Evolutionary conservation across 2,329 filamentous ascomycete genomes (phyloP).

Genomic region (Colletotrichum coccodes): DNA sequence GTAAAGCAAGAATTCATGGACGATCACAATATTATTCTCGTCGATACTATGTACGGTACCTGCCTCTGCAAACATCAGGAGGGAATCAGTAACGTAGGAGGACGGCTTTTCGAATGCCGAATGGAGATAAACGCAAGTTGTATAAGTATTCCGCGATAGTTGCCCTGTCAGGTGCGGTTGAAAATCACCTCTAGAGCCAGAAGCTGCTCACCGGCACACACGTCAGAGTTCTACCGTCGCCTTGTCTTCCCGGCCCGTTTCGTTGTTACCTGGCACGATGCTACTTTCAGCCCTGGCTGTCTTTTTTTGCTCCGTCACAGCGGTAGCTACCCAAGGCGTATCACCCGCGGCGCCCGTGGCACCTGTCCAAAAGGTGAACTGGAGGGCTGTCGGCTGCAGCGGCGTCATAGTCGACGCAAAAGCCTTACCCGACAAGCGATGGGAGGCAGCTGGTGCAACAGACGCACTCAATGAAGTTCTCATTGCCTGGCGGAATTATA

Average conservation of each 20-base stretch:
- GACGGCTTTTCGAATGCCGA: no score
- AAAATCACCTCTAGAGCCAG: no score
- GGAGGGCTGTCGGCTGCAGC: neutral
- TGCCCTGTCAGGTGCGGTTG: no score
- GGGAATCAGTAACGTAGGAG: no score
- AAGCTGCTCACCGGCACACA: neutral
- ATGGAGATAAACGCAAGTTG: no score
- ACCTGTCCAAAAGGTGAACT: neutral
- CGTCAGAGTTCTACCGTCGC: neutral
- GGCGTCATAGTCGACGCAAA: neutral
- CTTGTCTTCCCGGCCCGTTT: neutral
- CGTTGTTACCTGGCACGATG: neutral
- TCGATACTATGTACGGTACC: neutral
- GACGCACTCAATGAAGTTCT: neutral
- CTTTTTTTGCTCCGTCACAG: neutral
- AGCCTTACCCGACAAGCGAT: slow-evolving; percentile 3
- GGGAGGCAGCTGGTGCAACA: slow-evolving; percentile 8
- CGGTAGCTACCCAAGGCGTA: no score
- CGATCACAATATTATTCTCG: neutral
- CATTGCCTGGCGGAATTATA: slow-evolving; percentile 6
- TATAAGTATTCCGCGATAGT: neutral
- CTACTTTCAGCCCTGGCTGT: neutral
- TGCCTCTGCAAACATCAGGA: neutral
- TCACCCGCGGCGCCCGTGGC: neutral
- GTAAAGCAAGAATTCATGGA: neutral